Base-by-base conservation (phyloP, 331 rosid species). In the Ulmus americana region DNA sequence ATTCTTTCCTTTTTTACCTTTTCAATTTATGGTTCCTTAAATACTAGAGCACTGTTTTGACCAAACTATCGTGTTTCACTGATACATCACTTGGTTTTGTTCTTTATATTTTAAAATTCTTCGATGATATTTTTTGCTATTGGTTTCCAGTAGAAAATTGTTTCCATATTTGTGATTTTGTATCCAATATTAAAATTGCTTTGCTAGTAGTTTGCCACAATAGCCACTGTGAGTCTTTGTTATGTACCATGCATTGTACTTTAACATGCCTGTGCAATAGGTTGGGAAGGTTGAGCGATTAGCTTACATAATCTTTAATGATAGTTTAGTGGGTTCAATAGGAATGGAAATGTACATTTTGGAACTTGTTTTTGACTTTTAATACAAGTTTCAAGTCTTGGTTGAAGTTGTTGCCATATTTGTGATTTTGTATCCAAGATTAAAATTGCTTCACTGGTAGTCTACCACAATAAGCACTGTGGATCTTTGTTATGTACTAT, bases 11-110 rank as follows among this genome's bases (percentile, higher is more conserved):
- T 40, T 56, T 39, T 54, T 50, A 41, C 65, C 39, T 43, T 63
- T 40, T 69, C 48, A 52, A 50, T 38, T 50, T 39, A 47, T 73
- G 61, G 20, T 13, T 60, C 11, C 71, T 61, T 59, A 28, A 12
- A 65, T 6, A 5, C 6, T 22, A 39, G 59, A 18, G 59, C 40
- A 6, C 13, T 54, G 4, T 18, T 39, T 22, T 28, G 22, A 28
- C 35, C 2, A 28, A 1, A 28, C 35, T 2, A 2, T 28, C 4
- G 20, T 48, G 53, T 48, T 5, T 10, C 6, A 3, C 13, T 48
- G 53, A 16, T 12, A 48, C 18, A 48, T 28, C 6, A 48, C 53
- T 48, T 48, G 13, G 6, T 48, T 48, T 48, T 48, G 9, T 10
- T 11, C 6, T 48, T n/a, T 48, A 16, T 16, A 48, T 48, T 11